Evolutionary conservation across 2,329 filamentous ascomycete genomes (phyloP), one percentile per base, ranked within the genome.

Genomic region (Elsinoe necatrix): DNA sequence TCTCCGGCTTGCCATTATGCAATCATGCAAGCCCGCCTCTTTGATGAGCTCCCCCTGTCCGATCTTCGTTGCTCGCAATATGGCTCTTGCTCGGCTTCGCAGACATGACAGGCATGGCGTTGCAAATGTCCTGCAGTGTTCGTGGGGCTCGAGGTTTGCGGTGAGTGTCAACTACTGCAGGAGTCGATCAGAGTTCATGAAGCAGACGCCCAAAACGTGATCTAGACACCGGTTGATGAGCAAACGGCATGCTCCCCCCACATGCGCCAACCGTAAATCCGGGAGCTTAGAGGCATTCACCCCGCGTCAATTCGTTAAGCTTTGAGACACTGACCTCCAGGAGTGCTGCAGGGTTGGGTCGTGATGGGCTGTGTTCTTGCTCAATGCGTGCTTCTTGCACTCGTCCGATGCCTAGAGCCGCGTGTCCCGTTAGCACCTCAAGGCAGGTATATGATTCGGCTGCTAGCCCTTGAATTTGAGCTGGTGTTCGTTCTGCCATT

Each of bases 361-460:
- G 31, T 34, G 31, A 48, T 11, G 29, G n/a, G 27, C 29, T 39
- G 23, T 50, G 25, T 16, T 4, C 27, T 50, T 31, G 45, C 45
- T 47, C 23, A 29, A 47, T 27, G 21, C 21, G 43, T 23, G 11
- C 27, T 14, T 20, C 31, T 52, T 9, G 31, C 48, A 35, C 48
- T 52, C 48, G 48, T 52, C 48, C 48, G 48, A 52, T 52, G 48
- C 48, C 48, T 18, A 52, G 48, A 52, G 48, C 48, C 48, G 48
- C 48, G 48, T n/a, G 16, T 52, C 23, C 48, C 48, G 48, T 37
- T 29, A 52, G 48, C 8, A 11, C 2, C 16, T 11, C 18, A 7
- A 25, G 20, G 29, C 18, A 39, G 29, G 48, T 35, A 52, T 39
- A 52, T 52, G 34, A 39, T 20, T 23, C 20, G 16, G 18, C 48